Conservation (phyloP, 1,139 yeast genomes). For the Taphrina pruni region DNA sequence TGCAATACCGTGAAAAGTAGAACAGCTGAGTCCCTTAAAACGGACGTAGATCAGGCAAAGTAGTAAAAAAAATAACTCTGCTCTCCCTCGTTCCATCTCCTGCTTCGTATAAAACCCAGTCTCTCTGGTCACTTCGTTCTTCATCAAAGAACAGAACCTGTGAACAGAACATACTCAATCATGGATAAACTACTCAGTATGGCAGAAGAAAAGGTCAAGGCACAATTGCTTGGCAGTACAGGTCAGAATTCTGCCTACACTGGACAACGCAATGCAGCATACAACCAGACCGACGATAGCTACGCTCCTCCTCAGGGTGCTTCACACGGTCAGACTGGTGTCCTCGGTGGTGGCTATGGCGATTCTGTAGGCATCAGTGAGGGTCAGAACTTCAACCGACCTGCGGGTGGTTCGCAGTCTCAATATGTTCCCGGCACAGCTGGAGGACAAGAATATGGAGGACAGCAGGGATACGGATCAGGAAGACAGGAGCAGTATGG, state of each 20-base stretch:
- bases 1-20: too few relatives aligned
- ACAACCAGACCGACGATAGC: conserved; percentile 20
- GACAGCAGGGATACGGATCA: conserved; percentile 5
- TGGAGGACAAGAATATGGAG: conserved; percentile 10
- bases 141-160: not conserved
- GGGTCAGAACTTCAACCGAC: conserved; percentile 32
- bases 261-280: conserved; percentile 19
- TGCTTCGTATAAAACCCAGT: not conserved
- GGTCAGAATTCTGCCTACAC: conserved; percentile 14
- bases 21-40: too few relatives aligned
- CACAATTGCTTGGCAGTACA: conserved; percentile 17
- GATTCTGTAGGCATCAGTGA: conserved; percentile 26
- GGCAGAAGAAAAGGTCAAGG: conserved; percentile 17
- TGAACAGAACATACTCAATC: not conserved
- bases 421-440: conserved; percentile 9
- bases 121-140: too few relatives aligned
- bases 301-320: conserved; percentile 21
- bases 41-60: too few relatives aligned
- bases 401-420: conserved; percentile 7
- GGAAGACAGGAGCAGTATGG: conserved; percentile 7
- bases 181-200: conserved; percentile 23
- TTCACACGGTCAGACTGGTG: conserved; percentile 17
- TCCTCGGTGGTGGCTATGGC: conserved; percentile 15
- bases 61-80: too few relatives aligned
- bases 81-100: not conserved